Evolutionary conservation across 148 eudicot species (phyloP).

Genomic region (Amaranthus hypochondriacus): DNA sequence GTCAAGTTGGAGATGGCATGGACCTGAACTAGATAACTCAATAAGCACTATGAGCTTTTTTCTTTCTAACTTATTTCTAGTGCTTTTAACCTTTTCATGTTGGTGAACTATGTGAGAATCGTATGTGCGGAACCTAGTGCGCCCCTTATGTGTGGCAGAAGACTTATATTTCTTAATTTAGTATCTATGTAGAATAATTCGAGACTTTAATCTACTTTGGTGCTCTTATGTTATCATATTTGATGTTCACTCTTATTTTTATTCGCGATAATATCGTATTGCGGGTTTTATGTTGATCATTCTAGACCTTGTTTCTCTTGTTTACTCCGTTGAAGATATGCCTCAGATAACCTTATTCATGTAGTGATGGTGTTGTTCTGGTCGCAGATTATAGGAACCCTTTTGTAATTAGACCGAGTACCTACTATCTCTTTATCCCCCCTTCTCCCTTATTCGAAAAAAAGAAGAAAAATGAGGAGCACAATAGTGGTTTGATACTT

Average conservation of each 20-base stretch:
- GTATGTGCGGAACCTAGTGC: constrained; percentile 27
- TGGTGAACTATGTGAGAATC: constrained; percentile 33
- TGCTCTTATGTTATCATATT: constrained; percentile 7
- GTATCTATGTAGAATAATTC: constrained; percentile 30
- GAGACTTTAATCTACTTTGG: constrained; percentile 24
- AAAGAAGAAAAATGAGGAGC: background rate
- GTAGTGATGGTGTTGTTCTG: constrained; percentile 8
- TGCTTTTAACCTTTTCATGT: constrained; percentile 15
- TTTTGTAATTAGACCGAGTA: constrained; percentile 8
- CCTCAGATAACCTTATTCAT: constrained; percentile 1
- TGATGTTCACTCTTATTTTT: constrained; percentile 11
- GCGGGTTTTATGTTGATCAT: background rate
- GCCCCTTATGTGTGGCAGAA: constrained; percentile 35
- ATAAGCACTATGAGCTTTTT: constrained; percentile 21
- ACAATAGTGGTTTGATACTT: background rate
- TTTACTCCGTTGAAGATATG: background rate
- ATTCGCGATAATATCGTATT: background rate
- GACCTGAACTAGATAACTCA: constrained; percentile 73
- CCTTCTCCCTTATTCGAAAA: background rate
- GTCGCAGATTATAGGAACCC: constrained; percentile 1
- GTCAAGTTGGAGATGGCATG: constrained; percentile 96
- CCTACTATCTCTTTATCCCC: background rate
- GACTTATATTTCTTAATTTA: constrained; percentile 23
- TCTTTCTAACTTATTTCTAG: constrained; percentile 22
- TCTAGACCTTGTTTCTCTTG: background rate